Conservation (phyloP, 371 early-diverging fungal genomes). For the Mucor plumbeus region DNA sequence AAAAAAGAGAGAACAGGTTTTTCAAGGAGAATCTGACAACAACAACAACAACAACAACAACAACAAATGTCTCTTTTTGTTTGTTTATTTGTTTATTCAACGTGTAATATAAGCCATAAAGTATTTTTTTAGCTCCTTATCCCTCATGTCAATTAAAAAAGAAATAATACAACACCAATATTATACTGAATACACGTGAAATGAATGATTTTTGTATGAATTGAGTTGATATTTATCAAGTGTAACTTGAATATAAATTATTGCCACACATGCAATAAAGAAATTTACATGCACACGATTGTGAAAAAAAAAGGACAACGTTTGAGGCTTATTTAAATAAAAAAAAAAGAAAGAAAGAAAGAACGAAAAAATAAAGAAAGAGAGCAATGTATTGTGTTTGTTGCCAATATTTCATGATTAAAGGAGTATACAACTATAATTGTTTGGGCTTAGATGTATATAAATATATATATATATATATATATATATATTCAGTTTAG, state of each 20-base stretch:
- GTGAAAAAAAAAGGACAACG: too few species aligned
- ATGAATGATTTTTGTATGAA: neutral
- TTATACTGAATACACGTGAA: slow-evolving; percentile 3
- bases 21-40: slow-evolving; percentile 7
- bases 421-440: neutral
- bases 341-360: neutral
- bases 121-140: slow-evolving; percentile 5
- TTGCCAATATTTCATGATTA: neutral
- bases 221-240: neutral
- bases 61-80: neutral
- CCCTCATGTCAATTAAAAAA: slow-evolving; percentile 8
- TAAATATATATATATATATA: neutral
- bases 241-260: slow-evolving; percentile 3
- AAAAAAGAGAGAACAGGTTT: neutral
- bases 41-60: slow-evolving; percentile 5
- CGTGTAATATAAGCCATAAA: slow-evolving; percentile 5
- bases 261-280: neutral
- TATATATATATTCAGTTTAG: neutral
- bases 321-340: too few species aligned
- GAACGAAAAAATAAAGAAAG: neutral
- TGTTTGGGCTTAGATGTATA: slow-evolving; percentile 11
- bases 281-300: neutral
- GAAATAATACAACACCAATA: neutral
- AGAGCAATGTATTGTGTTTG: neutral
- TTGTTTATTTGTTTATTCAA: slow-evolving; percentile 3